Conservation (phyloP, 2,329 filamentous ascomycete genomes). For the Colletotrichum sp. region DNA sequence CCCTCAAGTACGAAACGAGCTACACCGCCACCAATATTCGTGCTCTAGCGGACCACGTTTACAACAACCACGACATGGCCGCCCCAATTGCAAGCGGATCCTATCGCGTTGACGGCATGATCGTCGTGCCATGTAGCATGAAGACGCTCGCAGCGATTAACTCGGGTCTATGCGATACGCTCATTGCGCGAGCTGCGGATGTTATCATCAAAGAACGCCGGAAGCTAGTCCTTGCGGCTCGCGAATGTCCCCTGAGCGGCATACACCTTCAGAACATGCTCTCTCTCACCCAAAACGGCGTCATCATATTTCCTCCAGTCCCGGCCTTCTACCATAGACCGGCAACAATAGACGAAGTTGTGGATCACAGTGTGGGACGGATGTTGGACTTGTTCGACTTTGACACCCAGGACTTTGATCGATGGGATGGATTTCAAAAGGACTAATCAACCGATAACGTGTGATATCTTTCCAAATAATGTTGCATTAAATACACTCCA, state of each 20-base stretch:
- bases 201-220: constrained; percentile 50
- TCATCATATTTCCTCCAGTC: constrained; percentile 49
- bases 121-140: constrained; percentile 52
- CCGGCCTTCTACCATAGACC: constrained; percentile 48
- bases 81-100: constrained; percentile 50
- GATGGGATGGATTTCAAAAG: constrained; percentile 36
- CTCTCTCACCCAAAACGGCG: constrained; percentile 37
- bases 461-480: background rate
- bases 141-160: constrained; percentile 50
- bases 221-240: constrained; percentile 41
- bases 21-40: background rate
- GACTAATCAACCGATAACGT: background rate
- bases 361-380: constrained; percentile 49
- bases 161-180: constrained; percentile 45
- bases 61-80: constrained; percentile 43
- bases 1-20: constrained; percentile 45
- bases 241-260: constrained; percentile 51
- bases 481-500: background rate
- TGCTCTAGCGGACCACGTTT: background rate
- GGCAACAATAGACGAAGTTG: constrained; percentile 40
- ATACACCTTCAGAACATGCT: constrained; percentile 53
- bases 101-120: constrained; percentile 49
- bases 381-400: constrained; percentile 50
- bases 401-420: constrained; percentile 42
- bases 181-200: constrained; percentile 49